Evolutionary conservation across 768 basidiomycete species (phyloP).

Genomic region (Hericium alpestre): DNA sequence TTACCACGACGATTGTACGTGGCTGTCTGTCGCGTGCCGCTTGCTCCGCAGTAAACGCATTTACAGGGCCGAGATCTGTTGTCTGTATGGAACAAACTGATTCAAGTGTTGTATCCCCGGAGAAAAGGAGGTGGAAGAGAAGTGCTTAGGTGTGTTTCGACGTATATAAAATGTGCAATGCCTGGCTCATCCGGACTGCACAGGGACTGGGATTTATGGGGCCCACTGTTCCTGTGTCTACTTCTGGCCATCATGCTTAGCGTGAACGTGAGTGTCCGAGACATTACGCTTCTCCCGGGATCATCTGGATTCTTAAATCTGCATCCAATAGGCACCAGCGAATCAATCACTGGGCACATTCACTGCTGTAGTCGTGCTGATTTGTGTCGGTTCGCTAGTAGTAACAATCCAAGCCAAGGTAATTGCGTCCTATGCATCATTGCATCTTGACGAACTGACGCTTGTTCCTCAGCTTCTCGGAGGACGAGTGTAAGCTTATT

Average conservation of each 20-base stretch:
- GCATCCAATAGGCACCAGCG: constrained; percentile 56
- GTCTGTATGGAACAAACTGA: constrained; percentile 85
- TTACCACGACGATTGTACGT: constrained; percentile 79
- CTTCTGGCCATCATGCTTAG: constrained; percentile 77
- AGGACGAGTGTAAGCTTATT: constrained; percentile 58
- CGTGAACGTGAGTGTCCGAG: constrained; percentile 47
- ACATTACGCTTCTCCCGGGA: neutral
- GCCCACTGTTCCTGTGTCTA: constrained; percentile 78
- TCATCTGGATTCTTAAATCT: neutral
- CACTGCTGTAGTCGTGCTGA: constrained; percentile 87
- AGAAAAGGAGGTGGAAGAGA: constrained; percentile 62
- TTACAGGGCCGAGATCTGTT: constrained; percentile 75
- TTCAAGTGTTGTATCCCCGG: constrained; percentile 87
- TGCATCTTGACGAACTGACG: neutral
- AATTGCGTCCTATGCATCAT: constrained; percentile 1
- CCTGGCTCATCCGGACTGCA: neutral
- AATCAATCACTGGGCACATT: constrained; percentile 82
- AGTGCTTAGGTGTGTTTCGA: constrained; percentile 55
- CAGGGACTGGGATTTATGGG: constrained; percentile 99
- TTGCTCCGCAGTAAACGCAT: constrained; percentile 1
- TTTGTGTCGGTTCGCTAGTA: constrained; percentile 79
- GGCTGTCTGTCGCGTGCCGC: constrained; percentile 1
- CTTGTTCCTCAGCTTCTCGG: constrained; percentile 48
- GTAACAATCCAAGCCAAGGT: constrained; percentile 97
- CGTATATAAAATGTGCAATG: neutral